A percentile compares a stretch with the other conserved stretches of the same genome.
phyloP scores from a whole-genome alignment of 139 green algal genomes.

The Mesotaenium endlicherianum region DNA sequence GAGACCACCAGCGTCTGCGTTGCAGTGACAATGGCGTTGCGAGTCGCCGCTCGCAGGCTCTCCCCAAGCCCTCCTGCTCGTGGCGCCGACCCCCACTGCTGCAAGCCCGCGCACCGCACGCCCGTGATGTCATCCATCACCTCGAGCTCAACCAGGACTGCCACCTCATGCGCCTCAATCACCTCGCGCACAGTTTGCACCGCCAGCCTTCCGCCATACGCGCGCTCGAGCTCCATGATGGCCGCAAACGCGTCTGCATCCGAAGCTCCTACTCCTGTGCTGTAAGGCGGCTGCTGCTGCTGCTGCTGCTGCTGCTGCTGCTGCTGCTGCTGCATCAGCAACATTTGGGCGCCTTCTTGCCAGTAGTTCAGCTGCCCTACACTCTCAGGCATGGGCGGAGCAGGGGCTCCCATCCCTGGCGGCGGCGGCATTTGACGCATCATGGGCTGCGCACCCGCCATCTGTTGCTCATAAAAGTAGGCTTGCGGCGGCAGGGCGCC shows the following conservation, averaged over 20 bases:
- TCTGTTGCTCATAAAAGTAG: no score
- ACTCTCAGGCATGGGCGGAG: neutral
- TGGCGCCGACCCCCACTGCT: slow-evolving; percentile 28
- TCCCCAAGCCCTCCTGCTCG: slow-evolving; percentile 3
- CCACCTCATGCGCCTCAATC: slow-evolving; percentile 13
- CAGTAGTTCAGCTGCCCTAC: no score
- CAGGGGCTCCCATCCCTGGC: neutral
- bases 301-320: no score
- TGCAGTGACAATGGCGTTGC: neutral
- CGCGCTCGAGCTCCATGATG: slow-evolving; percentile 1
- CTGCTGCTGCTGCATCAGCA: no score
- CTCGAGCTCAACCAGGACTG: slow-evolving; percentile 20
- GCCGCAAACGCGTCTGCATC: neutral
- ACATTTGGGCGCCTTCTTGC: no score
- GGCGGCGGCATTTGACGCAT: no score
- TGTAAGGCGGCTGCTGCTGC: no score
- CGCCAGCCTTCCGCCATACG: slow-evolving; percentile 7
- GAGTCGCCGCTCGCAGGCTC: slow-evolving; percentile 11
- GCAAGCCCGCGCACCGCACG: neutral
- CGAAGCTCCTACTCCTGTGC: no score
- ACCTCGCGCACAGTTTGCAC: slow-evolving; percentile 22
- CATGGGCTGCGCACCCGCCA: no score
- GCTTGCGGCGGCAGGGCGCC: no score
- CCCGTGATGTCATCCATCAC: slow-evolving; percentile 8
- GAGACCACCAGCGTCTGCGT: no score